Conservation (phyloP, 2,329 filamentous ascomycete species). For the Xylaria sp. region DNA sequence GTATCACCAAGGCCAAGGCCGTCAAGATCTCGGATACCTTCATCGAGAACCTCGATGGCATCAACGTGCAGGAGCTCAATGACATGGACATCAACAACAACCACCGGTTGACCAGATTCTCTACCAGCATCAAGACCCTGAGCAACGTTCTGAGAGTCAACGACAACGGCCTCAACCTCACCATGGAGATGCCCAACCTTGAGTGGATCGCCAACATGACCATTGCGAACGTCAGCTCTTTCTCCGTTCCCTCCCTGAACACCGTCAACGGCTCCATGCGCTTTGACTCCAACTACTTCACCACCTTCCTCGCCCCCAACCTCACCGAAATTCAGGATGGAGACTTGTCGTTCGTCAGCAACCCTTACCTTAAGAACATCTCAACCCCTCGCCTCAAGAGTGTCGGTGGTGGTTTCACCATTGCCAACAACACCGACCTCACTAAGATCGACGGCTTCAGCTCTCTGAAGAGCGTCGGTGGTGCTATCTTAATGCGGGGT, state of each 20-base stretch:
- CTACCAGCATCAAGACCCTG: conserved; percentile 73
- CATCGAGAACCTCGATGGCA: conserved; percentile 70
- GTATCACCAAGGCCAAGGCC: conserved; percentile 60
- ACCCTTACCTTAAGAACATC: conserved; percentile 64
- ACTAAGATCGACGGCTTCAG: conserved; percentile 61
- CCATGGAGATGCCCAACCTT: conserved; percentile 72
- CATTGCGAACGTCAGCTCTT: conserved; percentile 70
- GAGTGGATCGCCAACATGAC: conserved; percentile 73
- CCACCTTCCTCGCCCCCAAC: conserved; percentile 59
- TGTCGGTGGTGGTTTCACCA: conserved; percentile 72
- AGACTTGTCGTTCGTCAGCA: conserved; percentile 59
- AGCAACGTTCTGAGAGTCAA: conserved; percentile 65
- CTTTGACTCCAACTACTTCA: conserved; percentile 75
- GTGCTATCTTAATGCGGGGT: conserved; percentile 80
- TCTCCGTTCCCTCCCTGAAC: conserved; percentile 68
- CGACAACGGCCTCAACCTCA: conserved; percentile 71
- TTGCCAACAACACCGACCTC: conserved; percentile 83
- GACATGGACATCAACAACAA: conserved; percentile 88
- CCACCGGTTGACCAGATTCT: conserved; percentile 67
- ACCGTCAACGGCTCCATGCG: conserved; percentile 73
- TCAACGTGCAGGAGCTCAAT: conserved; percentile 69
- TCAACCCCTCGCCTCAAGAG: conserved; percentile 62
- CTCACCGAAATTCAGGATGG: conserved; percentile 60
- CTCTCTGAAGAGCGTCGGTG: conserved; percentile 62
- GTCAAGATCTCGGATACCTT: conserved; percentile 83